A percentile compares a stretch with the other conserved stretches of the same genome.
These are phyloP conservation scores for Hanseniaspora occidentalis DNA, from an alignment of 805 yeast genomes.

Conservation along the genomic window DNA sequence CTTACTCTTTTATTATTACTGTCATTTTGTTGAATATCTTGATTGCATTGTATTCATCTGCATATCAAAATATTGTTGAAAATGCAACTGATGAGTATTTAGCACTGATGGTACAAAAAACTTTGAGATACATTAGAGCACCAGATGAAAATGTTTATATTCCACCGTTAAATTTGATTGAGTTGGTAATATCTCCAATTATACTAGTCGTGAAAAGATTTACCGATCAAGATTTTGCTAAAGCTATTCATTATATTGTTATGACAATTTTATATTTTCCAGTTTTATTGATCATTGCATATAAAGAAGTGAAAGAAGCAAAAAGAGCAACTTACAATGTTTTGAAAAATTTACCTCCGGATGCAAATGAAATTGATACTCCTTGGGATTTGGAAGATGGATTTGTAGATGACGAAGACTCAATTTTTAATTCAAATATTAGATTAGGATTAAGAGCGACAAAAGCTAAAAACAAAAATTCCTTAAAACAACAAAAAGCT, in stretches of 20 bases:
- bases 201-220: conserved; percentile 24
- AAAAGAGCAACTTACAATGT: conserved; percentile 63
- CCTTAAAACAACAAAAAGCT: conserved; percentile 36
- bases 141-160: conserved; percentile 79
- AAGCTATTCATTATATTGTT: conserved; percentile 34
- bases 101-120: conserved; percentile 75
- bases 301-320: conserved; percentile 55
- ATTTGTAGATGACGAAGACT: conserved; percentile 28
- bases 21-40: conserved; percentile 71
- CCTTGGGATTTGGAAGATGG: conserved; percentile 85
- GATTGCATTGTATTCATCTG: conserved; percentile 75
- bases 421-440: conserved; percentile 18
- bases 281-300: conserved; percentile 43
- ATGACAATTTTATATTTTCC: conserved; percentile 65
- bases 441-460: conserved; percentile 21
- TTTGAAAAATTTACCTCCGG: conserved; percentile 50
- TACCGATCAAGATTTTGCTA: conserved; percentile 30
- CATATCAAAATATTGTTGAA: conserved; percentile 68
- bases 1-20: conserved; percentile 62
- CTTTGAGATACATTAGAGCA: conserved; percentile 72
- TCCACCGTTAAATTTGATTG: conserved; percentile 74
- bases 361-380: conserved; percentile 62
- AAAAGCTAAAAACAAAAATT: conserved; percentile 20
- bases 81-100: conserved; percentile 78
- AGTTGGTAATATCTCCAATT: conserved; percentile 37